Evolutionary conservation across 1,139 yeast genomes (phyloP), one percentile per base, ranked within the genome.

Genomic region (Yamadazyma atlantica): DNA sequence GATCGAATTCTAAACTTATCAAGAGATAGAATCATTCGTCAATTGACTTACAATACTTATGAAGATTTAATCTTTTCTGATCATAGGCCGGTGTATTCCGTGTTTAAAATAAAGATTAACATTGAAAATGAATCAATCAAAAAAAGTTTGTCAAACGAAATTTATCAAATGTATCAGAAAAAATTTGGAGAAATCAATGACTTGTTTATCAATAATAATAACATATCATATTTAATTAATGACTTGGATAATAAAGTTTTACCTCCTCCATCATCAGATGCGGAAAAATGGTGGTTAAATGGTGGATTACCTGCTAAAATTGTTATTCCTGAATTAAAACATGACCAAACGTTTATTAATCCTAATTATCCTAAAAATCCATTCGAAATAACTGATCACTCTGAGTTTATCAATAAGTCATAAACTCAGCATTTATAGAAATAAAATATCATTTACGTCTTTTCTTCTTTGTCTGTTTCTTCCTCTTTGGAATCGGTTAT

Each of bases 21-120:
- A 14, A 63, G 80, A 34, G 76, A 79, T 16, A 75, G 76, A 39
- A 65, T 73, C 19, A 57, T 92, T 43, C 75, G 73, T 40, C 97
- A 86, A 51, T 52, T 76, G 15, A 64, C 71, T 14, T 92, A 92
- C 57, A 77, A 80, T 32, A 72, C 82, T 43, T 82, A 75, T 3
- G 78, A 75, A 11, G 71, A 72, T 25, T 63, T 90, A 29, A 60
- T 66, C 37, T 90, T 92, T 58, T 86, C 96, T 1, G 99, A 92
- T 59, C 99, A 94, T 60, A 67, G 96, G 35, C 98, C 98, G 0
- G 97, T 92, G 0, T 86, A 76, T 61, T 96, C 90, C 1, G 65
- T 80, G 1, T 92, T 86, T 57, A 69, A 66, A 26, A 84, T 90
- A 1, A 69, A 71, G 6, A 85, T 88, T 4, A 75, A 80, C 27